phyloP scores from a whole-genome alignment of 192 early-diverging fungal species.

The Nowakowskiella sp. region DNA sequence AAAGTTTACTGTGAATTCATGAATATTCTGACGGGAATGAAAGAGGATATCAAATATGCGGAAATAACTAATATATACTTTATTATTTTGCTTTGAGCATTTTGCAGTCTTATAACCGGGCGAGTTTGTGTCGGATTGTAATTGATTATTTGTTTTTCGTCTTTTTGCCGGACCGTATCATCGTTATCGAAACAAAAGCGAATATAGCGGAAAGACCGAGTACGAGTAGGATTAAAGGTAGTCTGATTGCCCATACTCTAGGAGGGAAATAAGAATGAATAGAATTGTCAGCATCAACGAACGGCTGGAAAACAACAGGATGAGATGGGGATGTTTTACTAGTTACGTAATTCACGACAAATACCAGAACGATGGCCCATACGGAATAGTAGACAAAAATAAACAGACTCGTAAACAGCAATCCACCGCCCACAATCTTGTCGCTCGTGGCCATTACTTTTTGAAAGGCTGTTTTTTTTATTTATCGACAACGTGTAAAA shows the following conservation, averaged over 20 bases:
- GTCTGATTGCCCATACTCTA: conserved; percentile 75
- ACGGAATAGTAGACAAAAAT: conserved; percentile 84
- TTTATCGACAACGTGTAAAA: no score
- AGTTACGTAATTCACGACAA: not conserved
- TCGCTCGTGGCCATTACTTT: conserved; percentile 57
- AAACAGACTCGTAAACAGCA: conserved; percentile 58
- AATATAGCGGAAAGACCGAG: conserved; percentile 66
- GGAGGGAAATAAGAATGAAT: conserved; percentile 71
- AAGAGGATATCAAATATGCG: no score
- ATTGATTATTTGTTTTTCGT: conserved; percentile 66
- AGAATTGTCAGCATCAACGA: conserved; percentile 69
- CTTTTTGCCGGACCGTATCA: conserved; percentile 73
- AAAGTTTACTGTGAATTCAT: conserved; percentile 59
- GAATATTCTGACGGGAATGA: no score
- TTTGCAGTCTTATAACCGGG: no score
- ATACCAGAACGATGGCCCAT: conserved; percentile 83
- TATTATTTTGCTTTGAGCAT: no score
- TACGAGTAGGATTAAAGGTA: conserved; percentile 74
- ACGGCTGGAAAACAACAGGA: conserved; percentile 46
- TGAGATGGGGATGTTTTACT: not conserved
- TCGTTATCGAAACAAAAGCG: conserved; percentile 73
- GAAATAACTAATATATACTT: no score
- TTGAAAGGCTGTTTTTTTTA: no score
- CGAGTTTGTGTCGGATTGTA: no score
- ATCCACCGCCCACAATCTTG: conserved; percentile 67